Conservation (phyloP, 352 stramenopile genomes). For the Pythium insidiosum region DNA sequence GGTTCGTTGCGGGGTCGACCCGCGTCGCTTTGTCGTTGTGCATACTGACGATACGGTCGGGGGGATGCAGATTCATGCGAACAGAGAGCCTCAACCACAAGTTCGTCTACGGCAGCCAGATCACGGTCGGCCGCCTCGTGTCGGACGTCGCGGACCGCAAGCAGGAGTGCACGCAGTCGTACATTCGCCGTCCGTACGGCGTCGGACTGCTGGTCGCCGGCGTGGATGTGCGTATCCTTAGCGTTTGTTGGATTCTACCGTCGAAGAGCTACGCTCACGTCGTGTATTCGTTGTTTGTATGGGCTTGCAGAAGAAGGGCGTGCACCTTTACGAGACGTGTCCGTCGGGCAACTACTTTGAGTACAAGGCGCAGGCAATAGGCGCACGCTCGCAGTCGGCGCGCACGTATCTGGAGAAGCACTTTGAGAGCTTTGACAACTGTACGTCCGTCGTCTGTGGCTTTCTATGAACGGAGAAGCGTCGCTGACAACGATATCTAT, state of each 20-base stretch:
- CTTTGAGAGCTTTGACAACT: constrained; percentile 89
- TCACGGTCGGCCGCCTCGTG: constrained; percentile 92
- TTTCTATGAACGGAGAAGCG: too few relatives aligned
- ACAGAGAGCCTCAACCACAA: constrained; percentile 99
- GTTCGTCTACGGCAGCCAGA: constrained; percentile 96
- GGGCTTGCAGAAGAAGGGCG: constrained; percentile 87
- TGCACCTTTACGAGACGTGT: constrained; percentile 98
- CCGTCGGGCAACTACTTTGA: constrained; percentile 98
- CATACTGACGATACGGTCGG: constrained; percentile 1
- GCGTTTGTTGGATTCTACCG: not conserved
- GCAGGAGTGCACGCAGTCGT: constrained; percentile 98
- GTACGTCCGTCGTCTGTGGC: constrained; percentile 25
- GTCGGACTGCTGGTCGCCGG: constrained; percentile 96
- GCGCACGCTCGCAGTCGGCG: constrained; percentile 93
- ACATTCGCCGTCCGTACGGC: constrained; percentile 97
- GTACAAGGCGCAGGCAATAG: constrained; percentile 98
- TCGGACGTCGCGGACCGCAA: constrained; percentile 97
- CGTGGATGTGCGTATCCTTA: constrained; percentile 46
- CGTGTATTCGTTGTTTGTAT: not conserved
- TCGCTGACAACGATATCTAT: too few relatives aligned
- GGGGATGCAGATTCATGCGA: constrained; percentile 82
- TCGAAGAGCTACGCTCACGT: not conserved
- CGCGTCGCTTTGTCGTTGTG: constrained; percentile 1
- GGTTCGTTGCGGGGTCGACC: not conserved
- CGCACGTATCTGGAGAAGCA: constrained; percentile 99